Percentiles rank a stretch among this genome's conserved stretches.
These are phyloP conservation scores for Clarireedia paspali DNA, from an alignment of 2,329 filamentous ascomycete species.

Conservation along the genomic window DNA sequence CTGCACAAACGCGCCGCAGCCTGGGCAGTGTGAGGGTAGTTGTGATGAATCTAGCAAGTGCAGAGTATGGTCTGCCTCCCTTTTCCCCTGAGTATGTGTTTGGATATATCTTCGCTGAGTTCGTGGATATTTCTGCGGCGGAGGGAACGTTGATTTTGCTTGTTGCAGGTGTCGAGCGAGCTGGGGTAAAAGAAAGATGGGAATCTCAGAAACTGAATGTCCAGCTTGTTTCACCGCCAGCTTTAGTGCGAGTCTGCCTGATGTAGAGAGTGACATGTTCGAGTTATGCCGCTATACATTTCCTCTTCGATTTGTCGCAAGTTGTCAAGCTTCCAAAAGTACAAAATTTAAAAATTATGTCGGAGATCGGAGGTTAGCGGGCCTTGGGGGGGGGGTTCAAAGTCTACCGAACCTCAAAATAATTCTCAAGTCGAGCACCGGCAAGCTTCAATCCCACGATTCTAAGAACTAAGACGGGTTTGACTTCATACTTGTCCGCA, in stretches of 20 bases:
- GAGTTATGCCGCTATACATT: neutral
- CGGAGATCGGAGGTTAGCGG: conserved; percentile 7
- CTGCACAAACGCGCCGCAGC: conserved; percentile 59
- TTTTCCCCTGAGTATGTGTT: neutral
- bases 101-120: conserved; percentile 8
- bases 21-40: conserved; percentile 52
- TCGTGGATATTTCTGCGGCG: neutral
- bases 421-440: conserved; percentile 5
- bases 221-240: conserved; percentile 11
- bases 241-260: conserved; percentile 7
- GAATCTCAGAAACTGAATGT: conserved; percentile 32
- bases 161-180: conserved; percentile 1
- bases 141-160: neutral
- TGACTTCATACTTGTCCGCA: neutral
- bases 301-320: neutral
- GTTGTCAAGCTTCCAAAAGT: neutral
- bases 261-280: conserved; percentile 6
- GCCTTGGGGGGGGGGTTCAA: neutral
- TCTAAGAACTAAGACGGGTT: neutral
- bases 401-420: conserved; percentile 10
- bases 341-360: conserved; percentile 4
- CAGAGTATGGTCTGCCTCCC: neutral
- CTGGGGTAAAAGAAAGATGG: conserved; percentile 42
- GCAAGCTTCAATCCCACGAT: conserved; percentile 4
- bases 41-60: neutral